Conservation (phyloP, 2,329 filamentous ascomycete species). For the Xylariaceae sp. region DNA sequence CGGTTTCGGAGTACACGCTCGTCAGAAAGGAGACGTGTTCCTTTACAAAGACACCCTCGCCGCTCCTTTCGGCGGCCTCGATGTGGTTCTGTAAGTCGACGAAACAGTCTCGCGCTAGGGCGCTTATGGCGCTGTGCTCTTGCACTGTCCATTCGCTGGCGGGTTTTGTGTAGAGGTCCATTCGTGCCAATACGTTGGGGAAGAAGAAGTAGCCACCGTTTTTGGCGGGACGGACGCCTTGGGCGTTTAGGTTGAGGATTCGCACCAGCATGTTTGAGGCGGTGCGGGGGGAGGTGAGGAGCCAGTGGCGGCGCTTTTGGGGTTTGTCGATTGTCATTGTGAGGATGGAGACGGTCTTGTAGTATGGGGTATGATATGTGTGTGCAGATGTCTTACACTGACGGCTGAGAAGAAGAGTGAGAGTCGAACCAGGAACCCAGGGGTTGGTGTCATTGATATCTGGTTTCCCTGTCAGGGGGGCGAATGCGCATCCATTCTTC, state of each 20-base stretch:
- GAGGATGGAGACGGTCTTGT: no score
- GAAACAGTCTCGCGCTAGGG: conserved; percentile 1
- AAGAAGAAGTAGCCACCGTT: conserved; percentile 21
- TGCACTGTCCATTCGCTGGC: conserved; percentile 5
- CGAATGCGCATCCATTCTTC: no score
- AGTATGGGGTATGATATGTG: no score
- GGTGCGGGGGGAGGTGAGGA: conserved; percentile 20
- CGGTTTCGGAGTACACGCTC: conserved; percentile 1
- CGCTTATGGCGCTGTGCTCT: not conserved
- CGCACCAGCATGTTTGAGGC: conserved; percentile 20
- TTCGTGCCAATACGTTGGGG: not conserved
- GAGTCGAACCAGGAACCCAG: no score
- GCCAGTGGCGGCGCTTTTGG: conserved; percentile 17
- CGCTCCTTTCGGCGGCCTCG: conserved; percentile 7
- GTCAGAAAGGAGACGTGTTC: conserved; percentile 17
- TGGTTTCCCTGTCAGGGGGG: no score
- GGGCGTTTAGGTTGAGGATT: conserved; percentile 18
- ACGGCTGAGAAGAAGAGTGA: no score
- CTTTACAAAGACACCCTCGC: conserved; percentile 16
- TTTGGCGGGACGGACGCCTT: conserved; percentile 11
- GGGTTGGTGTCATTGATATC: no score
- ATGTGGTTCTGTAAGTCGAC: conserved; percentile 14
- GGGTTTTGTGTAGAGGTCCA: conserved; percentile 2
- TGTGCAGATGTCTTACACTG: no score
- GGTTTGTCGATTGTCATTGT: not conserved